These are phyloP conservation scores for Monsonia emarginata DNA, from an alignment of 441 rosid genomes.

Conservation along the genomic window DNA sequence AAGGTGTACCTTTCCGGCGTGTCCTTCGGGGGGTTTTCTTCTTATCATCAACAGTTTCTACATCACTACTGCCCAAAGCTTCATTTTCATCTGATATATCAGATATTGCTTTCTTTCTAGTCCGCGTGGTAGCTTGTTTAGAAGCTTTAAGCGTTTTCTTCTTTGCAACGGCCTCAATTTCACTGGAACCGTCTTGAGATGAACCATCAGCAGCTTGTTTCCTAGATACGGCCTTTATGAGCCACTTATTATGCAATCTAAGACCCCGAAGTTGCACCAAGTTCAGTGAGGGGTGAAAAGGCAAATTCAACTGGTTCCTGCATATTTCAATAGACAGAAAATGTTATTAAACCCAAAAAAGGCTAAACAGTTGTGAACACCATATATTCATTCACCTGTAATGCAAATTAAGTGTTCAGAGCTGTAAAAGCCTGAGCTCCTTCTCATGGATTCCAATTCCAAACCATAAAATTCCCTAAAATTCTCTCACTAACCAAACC, in stretches of 20 bases:
- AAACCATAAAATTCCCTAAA: background rate
- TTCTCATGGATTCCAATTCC: too few species aligned
- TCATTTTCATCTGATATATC: constrained; percentile 31
- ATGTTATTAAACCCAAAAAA: background rate
- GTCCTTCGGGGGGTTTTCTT: constrained; percentile 26
- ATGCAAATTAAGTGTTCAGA: background rate
- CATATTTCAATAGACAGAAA: constrained; percentile 12
- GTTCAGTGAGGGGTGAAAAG: constrained; percentile 27
- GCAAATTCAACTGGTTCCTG: constrained; percentile 34
- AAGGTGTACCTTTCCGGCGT: constrained; percentile 38
- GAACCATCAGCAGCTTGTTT: constrained; percentile 36
- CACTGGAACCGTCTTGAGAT: constrained; percentile 35
- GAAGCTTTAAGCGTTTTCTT: constrained; percentile 36
- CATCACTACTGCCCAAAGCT: constrained; percentile 24
- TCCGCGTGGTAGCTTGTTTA: constrained; percentile 33
- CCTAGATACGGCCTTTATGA: constrained; percentile 37
- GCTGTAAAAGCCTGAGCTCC: background rate
- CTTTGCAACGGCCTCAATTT: constrained; percentile 33
- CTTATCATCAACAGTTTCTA: constrained; percentile 23
- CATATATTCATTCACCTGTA: background rate
- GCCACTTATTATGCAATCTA: constrained; percentile 39
- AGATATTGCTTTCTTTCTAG: constrained; percentile 46
- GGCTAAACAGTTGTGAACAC: background rate
- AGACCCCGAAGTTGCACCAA: constrained; percentile 34
- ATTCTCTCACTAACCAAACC: background rate